Evolutionary conservation across 495 filamentous ascomycete species (phyloP).

Genomic region (Lasiosphaeria miniovina): DNA sequence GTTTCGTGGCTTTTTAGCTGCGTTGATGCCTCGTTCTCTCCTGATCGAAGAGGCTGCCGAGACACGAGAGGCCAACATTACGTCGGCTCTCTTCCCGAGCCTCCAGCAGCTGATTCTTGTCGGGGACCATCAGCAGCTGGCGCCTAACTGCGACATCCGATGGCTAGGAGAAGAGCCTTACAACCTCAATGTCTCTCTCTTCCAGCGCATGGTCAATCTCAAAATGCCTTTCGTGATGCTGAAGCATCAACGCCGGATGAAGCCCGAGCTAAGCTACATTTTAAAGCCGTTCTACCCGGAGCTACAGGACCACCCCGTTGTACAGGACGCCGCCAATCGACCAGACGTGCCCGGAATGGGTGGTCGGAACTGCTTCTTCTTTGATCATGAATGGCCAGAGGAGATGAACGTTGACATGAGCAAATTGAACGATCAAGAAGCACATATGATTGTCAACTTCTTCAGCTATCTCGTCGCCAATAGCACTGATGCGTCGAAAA

Average conservation of each 20-base stretch:
- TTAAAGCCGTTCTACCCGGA: slow-evolving; percentile 63
- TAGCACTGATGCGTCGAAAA: slow-evolving; percentile 53
- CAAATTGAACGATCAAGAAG: slow-evolving; percentile 69
- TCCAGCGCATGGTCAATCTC: slow-evolving; percentile 67
- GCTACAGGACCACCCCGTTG: slow-evolving; percentile 67
- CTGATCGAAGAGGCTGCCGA: slow-evolving; percentile 60
- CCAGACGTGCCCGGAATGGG: slow-evolving; percentile 78
- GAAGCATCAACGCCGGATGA: slow-evolving; percentile 69
- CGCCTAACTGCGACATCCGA: slow-evolving; percentile 49
- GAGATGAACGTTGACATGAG: slow-evolving; percentile 62
- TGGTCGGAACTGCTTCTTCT: slow-evolving; percentile 62
- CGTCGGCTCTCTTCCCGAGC: slow-evolving; percentile 52
- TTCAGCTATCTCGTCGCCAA: slow-evolving; percentile 70
- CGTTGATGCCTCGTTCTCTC: slow-evolving; percentile 59
- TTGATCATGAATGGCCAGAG: slow-evolving; percentile 70
- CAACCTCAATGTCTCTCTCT: slow-evolving; percentile 47
- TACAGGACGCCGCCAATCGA: slow-evolving; percentile 45
- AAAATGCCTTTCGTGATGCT: slow-evolving; percentile 61
- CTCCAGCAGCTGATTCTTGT: slow-evolving; percentile 55
- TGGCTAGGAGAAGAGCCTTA: slow-evolving; percentile 72
- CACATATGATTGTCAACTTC: slow-evolving; percentile 72
- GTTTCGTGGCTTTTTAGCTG: slow-evolving; percentile 70
- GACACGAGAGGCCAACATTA: slow-evolving; percentile 53
- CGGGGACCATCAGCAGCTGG: slow-evolving; percentile 56
- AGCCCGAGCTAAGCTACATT: slow-evolving; percentile 61